Conservation (phyloP, 371 early-diverging fungal genomes). For the Mortierella sp. region DNA sequence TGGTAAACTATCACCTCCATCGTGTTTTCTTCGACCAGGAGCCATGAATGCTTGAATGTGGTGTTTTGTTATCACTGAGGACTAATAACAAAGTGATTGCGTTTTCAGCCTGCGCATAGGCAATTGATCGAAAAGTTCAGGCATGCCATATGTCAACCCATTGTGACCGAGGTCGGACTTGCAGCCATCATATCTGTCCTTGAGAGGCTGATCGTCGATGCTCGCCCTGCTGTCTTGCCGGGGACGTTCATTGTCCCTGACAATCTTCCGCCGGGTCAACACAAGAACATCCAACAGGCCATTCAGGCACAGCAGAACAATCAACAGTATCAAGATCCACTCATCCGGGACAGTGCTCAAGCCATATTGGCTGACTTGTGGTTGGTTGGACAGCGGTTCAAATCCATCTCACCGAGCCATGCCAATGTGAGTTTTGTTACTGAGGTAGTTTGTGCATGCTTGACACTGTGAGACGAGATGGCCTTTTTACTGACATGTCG, state of each 20-base stretch:
- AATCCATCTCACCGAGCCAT: conserved; percentile 42
- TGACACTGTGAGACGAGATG: background rate
- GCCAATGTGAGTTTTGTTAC: conserved; percentile 12
- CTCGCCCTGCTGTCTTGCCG: conserved; percentile 28
- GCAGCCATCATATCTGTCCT: conserved; percentile 20
- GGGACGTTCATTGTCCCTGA: conserved; percentile 5
- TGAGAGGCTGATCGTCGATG: conserved; percentile 35
- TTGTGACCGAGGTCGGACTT: conserved; percentile 10
- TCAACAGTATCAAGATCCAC: conserved; percentile 18
- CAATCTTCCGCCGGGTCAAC: background rate
- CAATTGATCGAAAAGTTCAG: conserved; percentile 24
- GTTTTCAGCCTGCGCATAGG: conserved; percentile 30
- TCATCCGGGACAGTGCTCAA: conserved; percentile 39
- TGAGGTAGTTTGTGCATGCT: background rate
- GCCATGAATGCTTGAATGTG: no score
- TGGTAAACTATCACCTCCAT: conserved; percentile 21
- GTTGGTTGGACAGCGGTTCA: conserved; percentile 57
- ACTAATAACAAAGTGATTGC: background rate
- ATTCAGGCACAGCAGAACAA: conserved; percentile 4
- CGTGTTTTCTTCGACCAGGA: background rate
- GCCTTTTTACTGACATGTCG: background rate
- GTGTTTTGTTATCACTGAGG: no score
- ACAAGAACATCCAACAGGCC: background rate
- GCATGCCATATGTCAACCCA: conserved; percentile 25
- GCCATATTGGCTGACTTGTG: conserved; percentile 46